Evolutionary conservation across 352 stramenopile genomes (phyloP).

Genomic region (Globisporangium mamillatum): DNA sequence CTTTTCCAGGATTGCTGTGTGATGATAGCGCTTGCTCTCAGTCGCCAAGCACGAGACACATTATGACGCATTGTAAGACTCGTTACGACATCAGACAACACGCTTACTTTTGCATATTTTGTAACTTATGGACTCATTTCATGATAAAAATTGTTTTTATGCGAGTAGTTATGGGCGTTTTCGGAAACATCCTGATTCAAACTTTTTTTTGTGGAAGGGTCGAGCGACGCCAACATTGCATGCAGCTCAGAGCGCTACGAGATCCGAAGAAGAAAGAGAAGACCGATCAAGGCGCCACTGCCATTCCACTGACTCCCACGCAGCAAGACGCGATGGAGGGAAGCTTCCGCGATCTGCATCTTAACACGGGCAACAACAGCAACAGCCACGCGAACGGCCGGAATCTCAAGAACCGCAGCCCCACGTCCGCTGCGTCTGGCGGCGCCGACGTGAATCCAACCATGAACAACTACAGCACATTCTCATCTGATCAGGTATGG

Average conservation of each 20-base stretch:
- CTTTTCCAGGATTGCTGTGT: not conserved
- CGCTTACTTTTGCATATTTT: not conserved
- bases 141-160: not conserved
- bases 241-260: not conserved
- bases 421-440: slow-evolving; percentile 20
- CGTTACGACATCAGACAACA: not conserved
- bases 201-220: slow-evolving; percentile 11
- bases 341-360: slow-evolving; percentile 31
- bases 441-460: slow-evolving; percentile 22
- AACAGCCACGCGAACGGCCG: slow-evolving; percentile 15
- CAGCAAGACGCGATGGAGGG: slow-evolving; percentile 27
- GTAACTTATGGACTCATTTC: not conserved
- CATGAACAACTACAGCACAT: slow-evolving; percentile 76
- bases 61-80: not conserved
- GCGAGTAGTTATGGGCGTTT: not conserved
- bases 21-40: too few species aligned
- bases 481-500: slow-evolving; percentile 48
- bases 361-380: slow-evolving; percentile 9
- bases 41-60: not conserved
- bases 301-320: not conserved
- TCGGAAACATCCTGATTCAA: slow-evolving; percentile 5
- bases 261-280: not conserved
- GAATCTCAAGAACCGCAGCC: slow-evolving; percentile 19
- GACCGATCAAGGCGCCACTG: not conserved
- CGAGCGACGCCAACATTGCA: not conserved